Base-by-base conservation (phyloP, 2,329 filamentous ascomycete genomes). In the Fusarium goolgardi region DNA sequence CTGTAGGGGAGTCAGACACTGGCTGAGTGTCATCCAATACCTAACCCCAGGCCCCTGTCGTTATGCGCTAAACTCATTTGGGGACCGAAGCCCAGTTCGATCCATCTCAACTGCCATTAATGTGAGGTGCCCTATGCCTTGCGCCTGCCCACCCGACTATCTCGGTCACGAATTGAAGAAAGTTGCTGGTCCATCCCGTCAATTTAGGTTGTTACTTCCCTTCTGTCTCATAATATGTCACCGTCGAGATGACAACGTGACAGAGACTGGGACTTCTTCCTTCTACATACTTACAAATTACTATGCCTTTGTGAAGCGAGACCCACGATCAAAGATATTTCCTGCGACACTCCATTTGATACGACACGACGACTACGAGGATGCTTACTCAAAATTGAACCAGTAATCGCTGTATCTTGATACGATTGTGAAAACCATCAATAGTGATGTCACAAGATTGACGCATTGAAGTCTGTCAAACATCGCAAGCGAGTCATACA, bases 21-120 rank as follows among this genome's bases (percentile, higher is more conserved):
- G 50, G 59, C 31, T 53, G 45, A 4, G 47, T 45, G 70, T 71
- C 59, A 62, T 39, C 6, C 6, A 16, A 49, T 68, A 29, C 27
- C 27, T 11, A 71, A 50, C 18, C 49, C 41, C 9, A 43, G 47
- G 39, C 27, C 34, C 40, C 63, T 67, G 62, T 71, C 65, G 5
- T 34, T 71, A 71, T 59, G 34, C 65, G 71, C 78, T 79, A 79
- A 75, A 41, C 77, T 69, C 34, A 25, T 75, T 75, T 73, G 71
- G 78, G 72, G 69, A 80, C 78, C 78, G 78, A 80, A 63, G 40
- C 67, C 49, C 21, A 35, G 32, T n/a, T 20, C 18, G 49, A 49
- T 62, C 56, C 49, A 52, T 51, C 63, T 59, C 57, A 62, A 66
- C 65, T 55, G 23, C 40, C 40, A 43, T 52, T 45, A 39, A 49